Base-by-base conservation (phyloP, 2,329 filamentous ascomycete genomes). In the Aspergillus pseudonomiae region DNA sequence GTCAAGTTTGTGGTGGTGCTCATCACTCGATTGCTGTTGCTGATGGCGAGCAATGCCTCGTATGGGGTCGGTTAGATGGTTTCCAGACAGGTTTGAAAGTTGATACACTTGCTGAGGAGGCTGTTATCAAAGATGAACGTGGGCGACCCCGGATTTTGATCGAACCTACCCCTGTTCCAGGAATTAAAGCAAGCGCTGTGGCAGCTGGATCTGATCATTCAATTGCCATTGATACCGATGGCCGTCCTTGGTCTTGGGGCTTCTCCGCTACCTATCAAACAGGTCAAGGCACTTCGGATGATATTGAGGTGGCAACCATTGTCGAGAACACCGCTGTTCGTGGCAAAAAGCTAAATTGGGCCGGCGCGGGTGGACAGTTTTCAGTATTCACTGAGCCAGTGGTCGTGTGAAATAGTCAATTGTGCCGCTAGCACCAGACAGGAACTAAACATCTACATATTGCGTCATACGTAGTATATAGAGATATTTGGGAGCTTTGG, bases 281-380 rank as follows among this genome's bases (percentile, higher is more conserved):
- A 4, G 92, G 92, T 12, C 89, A 89, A 70, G 91, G 91, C 48
- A 89, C 85, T 1, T 87, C 87, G n/a, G 91, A 95, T 57, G 93
- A 97, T 70, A 85, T 97, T 34, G 85, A 90, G 69, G 84, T 86
- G 28, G 92, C 94, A 0, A 95, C 91, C 0, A 73, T 89, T 56
- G 91, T 97, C 61, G 91, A 96, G 73, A 97, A 97, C 81, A 91
- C 89, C 14, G 93, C 93, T 48, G 86, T 95, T 32, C 85, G 88
- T 34, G 91, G 87, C 48, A 89, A 90, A 79, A 88, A 89, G 77
- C 84, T 97, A 50, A 84, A 88, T 39, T 92, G 85, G 79, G 91
- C 91, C n/a, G 92, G 91, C 50, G 90, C 90, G n/a, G 94, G 94
- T 68, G 93, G 93, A 6, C 94, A 97, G 74, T 97, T 79, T 70